Evolutionary conservation across 2,329 filamentous ascomycete species (phyloP), one percentile per base, ranked within the genome.

Genomic region (Fusarium avenaceum): DNA sequence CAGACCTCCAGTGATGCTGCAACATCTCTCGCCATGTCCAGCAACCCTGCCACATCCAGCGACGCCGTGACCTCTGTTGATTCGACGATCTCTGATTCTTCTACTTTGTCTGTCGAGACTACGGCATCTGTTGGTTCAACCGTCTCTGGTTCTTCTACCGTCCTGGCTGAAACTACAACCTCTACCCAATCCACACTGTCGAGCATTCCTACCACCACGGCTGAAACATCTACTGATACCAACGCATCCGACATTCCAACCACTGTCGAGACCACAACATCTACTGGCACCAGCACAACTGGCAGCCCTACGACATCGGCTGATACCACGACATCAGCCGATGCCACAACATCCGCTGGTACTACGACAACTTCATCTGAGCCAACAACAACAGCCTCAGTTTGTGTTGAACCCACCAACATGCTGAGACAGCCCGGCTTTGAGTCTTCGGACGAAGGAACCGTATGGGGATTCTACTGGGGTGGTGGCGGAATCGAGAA

Each of bases 401-500:
- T 2, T 10, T 61, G 57, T 30, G 33, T 61, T 20, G 55, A 61
- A 5, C 57, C 57, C 2, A 61, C 55, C 7, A 33, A 53, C n/a
- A 3, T 61, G 15, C 57, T 61, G 1, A 45, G 55, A 35, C n/a
- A 28, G 9, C 39, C 57, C 19, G 55, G 55, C 1, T 61, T 61
- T 6, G 57, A 61, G 9, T 0, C 15, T 3, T 19, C 55, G 1
- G 6, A 19, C 1, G 3, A 8, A 0, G 15, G 35, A 14, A 2
- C 4, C 1, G 35, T 22, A 0, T 61, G 57, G 57, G 57, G 57
- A 35, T 61, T 61, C 5, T 61, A 61, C 33, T 60, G 55, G 55
- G n/a, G 10, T 1, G 57, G 57, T 3, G 57, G 57, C 3, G 7
- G 14, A 9, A 4, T 61, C 28, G 14, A 24, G 1, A 1, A 2